Conservation (phyloP, 2,329 filamentous ascomycete genomes). For the Xenoacremonium recifei region DNA sequence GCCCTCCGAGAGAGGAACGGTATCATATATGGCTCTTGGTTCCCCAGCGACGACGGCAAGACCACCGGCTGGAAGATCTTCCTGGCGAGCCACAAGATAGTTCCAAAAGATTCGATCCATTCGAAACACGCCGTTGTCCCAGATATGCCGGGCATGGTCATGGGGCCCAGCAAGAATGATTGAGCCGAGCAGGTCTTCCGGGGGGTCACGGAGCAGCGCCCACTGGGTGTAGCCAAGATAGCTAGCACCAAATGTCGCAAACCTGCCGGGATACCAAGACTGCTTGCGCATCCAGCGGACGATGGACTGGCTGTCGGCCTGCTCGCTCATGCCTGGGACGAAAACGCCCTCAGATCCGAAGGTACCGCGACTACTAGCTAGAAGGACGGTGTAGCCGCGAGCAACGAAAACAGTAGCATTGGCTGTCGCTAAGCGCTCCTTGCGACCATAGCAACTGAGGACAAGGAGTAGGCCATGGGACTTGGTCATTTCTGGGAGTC, state of each 20-base stretch:
- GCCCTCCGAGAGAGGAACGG: not conserved
- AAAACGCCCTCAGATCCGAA: not conserved
- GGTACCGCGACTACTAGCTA: not conserved
- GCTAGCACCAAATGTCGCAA: not conserved
- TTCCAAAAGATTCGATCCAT: not conserved
- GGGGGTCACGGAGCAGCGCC: not conserved
- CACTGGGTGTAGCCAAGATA: not conserved
- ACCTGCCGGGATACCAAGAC: not conserved
- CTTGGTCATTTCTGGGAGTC: not conserved
- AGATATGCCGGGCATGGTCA: not conserved
- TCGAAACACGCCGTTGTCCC: not conserved
- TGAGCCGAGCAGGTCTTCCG: not conserved
- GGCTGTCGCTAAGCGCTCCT: not conserved
- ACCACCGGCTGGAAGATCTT: not conserved
- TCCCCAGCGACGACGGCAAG: not conserved
- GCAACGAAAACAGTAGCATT: not conserved
- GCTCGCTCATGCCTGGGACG: not conserved
- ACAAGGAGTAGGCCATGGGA: not conserved
- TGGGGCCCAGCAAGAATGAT: not conserved
- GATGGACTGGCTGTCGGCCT: not conserved
- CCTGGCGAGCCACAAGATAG: not conserved
- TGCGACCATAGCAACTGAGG: not conserved
- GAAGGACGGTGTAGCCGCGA: not conserved
- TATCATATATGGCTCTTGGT: not conserved
- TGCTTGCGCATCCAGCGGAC: not conserved